A percentile compares a stretch with the other conserved stretches of the same genome.
These are phyloP conservation scores for Psilocybe azurescens DNA, from an alignment of 768 basidiomycete genomes.

Conservation along the genomic window DNA sequence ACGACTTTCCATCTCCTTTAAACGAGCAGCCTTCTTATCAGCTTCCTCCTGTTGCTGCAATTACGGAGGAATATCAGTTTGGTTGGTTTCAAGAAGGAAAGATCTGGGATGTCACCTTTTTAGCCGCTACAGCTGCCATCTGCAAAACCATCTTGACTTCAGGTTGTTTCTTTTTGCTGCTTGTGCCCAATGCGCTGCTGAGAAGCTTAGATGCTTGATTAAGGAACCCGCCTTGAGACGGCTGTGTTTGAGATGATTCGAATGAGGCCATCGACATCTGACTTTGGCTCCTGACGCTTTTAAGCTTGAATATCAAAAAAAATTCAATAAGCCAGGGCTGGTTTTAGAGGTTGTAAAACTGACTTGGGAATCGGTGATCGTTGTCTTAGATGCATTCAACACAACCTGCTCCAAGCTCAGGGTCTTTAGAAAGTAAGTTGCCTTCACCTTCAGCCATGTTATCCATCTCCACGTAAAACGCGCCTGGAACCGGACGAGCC, in stretches of 20 bases:
- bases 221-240: constrained; percentile 66
- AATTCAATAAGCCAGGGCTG: constrained; percentile 7
- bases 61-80: constrained; percentile 8
- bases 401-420: constrained; percentile 35
- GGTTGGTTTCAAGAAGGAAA: too few relatives aligned
- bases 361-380: constrained; percentile 49
- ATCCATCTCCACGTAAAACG: constrained; percentile 44
- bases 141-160: constrained; percentile 83
- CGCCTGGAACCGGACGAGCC: constrained; percentile 29
- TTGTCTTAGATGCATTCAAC: constrained; percentile 42
- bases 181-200: constrained; percentile 64
- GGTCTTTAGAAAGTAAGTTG: constrained; percentile 30
- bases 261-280: constrained; percentile 62
- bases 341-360: constrained; percentile 22
- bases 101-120: constrained; percentile 65
- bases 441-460: constrained; percentile 40
- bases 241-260: constrained; percentile 53
- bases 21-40: constrained; percentile 75
- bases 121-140: constrained; percentile 81
- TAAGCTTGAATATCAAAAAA: constrained; percentile 11
- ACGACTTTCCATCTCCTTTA: constrained; percentile 84
- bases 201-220: constrained; percentile 74
- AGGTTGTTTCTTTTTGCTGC: constrained; percentile 70
- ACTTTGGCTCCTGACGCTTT: constrained; percentile 49
- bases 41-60: constrained; percentile 86